Conservation (phyloP, 1,139 yeast genomes). For the Saccharomyces hybrid region DNA sequence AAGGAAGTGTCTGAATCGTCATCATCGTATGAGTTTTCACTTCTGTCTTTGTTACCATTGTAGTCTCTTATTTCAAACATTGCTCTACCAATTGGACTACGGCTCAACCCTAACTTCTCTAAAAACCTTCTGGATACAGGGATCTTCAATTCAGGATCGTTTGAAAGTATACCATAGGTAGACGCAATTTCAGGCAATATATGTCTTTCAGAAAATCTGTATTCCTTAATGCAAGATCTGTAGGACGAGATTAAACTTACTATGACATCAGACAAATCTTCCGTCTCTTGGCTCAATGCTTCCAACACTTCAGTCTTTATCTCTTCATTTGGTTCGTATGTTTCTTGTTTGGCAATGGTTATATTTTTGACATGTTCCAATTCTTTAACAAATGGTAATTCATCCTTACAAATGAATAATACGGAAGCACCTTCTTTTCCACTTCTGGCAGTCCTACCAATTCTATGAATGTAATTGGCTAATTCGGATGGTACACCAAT, state of each 20-base stretch:
- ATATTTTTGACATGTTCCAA: constrained; percentile 45
- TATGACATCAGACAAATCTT: constrained; percentile 22
- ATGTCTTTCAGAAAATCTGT: constrained; percentile 15
- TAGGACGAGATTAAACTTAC: constrained; percentile 25
- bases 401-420: constrained; percentile 43
- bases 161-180: constrained; percentile 22
- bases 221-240: constrained; percentile 21
- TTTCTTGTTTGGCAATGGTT: constrained; percentile 38
- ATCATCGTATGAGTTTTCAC: not conserved
- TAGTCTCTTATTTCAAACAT: constrained; percentile 13
- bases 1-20: constrained; percentile 1
- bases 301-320: constrained; percentile 21
- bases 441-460: constrained; percentile 96
- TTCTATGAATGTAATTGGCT: constrained; percentile 84
- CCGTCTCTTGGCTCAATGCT: constrained; percentile 22
- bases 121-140: constrained; percentile 16
- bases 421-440: constrained; percentile 70
- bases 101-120: constrained; percentile 17
- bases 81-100: constrained; percentile 14
- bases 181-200: constrained; percentile 20
- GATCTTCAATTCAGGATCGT: constrained; percentile 19
- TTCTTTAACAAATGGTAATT: constrained; percentile 41
- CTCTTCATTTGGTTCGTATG: constrained; percentile 29
- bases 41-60: not conserved
- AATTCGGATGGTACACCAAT: constrained; percentile 66